Evolutionary conservation across 75 land plant genomes (phyloP), one percentile per base, ranked within the genome.

Genomic region (Cunninghamia lanceolata): DNA sequence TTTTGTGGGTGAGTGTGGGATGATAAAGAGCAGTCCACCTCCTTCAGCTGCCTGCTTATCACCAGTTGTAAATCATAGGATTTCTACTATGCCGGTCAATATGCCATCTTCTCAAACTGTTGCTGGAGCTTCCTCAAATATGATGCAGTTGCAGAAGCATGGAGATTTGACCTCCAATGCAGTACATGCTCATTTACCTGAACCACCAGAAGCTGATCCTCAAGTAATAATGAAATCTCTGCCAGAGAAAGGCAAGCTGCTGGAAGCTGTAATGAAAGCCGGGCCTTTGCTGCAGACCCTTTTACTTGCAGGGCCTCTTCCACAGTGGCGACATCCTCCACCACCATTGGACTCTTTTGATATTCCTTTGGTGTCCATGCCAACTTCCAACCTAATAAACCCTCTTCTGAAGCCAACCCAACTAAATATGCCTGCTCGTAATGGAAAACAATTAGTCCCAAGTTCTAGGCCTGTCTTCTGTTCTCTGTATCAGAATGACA

Each of bases 241-340:
- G 30, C 99, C 98, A 13, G 93, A 96, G 92, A 92, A 93, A 66
- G 99, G 99, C 70, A 94, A 91, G 88, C 91, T 97, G 1, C 78
- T 96, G 84, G 91, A 96, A 56, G 95, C 99, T 30, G 98, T 97
- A 50, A 87, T 94, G 89, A 89, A 94, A 43, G 93, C 99, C 0
- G 98, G 98, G 0, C 99, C 98, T 9, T 89, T 96, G 40, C 93
- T 97, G 28, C 93, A 97, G 83, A 95, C 96, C 6, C 95, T 97
- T n/a, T 85, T 95, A 9, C 87, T 96, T 17, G 95, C 98, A 4
- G 98, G 94, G 3, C 93, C 94, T 0, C 94, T 97, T 38, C 99
- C 99, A 0, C 91, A 88, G 71, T 97, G 99, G 99, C 87, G 96
- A 16, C 92, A 93, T 66, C 98, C 98, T 15, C 99, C 99, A 13